phyloP scores from a whole-genome alignment of 768 basidiomycete species.

The Cystofilobasidium macerans region DNA sequence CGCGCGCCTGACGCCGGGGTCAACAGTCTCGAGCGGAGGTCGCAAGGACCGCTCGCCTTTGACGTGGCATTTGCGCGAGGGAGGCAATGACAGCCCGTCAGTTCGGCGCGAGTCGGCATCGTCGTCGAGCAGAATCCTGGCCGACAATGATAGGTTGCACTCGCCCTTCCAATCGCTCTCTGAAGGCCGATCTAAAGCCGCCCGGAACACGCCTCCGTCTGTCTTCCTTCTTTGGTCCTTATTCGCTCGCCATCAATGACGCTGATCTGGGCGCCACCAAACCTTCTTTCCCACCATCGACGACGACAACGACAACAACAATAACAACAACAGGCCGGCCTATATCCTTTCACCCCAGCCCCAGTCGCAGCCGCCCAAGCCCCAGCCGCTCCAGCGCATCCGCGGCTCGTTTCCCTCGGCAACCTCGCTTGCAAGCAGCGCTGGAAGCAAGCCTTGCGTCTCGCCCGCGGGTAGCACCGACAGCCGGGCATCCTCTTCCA shows the following conservation, averaged over 20 bases:
- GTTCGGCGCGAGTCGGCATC: not conserved
- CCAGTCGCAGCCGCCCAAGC: not conserved
- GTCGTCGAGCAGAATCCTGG: not conserved
- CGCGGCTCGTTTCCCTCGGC: not conserved
- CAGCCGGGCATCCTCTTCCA: not conserved
- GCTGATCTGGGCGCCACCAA: not conserved
- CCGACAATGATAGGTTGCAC: not conserved
- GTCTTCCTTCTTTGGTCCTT: not conserved
- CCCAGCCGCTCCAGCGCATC: not conserved
- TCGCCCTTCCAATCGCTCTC: not conserved
- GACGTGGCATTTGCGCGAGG: not conserved
- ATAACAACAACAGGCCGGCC: slow-evolving; percentile 1
- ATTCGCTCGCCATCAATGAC: not conserved
- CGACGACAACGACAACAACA: not conserved
- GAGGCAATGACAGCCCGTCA: not conserved
- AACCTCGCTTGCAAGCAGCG: not conserved
- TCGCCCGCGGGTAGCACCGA: not conserved
- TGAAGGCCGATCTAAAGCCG: not conserved
- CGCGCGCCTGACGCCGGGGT: not conserved
- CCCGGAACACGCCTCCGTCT: not conserved
- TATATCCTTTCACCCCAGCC: not conserved
- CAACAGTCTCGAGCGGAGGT: no score
- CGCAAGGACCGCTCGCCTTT: not conserved
- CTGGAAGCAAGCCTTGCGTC: not conserved
- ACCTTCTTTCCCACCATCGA: not conserved